Base-by-base conservation (phyloP, 164 flowering plant species). In the Vitis amurensis region DNA sequence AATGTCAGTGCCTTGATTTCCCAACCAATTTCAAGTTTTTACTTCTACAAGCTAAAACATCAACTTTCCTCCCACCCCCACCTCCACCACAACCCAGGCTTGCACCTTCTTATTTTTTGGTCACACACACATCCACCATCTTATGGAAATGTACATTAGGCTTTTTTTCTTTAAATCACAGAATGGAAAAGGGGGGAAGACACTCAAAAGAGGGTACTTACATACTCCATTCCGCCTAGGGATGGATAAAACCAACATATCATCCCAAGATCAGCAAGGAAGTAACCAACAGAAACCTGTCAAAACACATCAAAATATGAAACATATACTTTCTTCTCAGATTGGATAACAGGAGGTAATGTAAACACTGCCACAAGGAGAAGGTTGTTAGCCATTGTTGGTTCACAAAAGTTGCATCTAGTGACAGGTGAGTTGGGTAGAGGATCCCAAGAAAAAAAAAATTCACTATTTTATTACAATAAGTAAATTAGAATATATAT, bases 231-330 rank as follows among this genome's bases (percentile, higher is more conserved):
- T 75, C 98, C 99, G 70, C 99, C 99, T 47, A 92, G 69, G 64
- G 90, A 84, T 80, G 99, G 99, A 86, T 89, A 92, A 19, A 84
- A 67, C 99, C 99, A 92, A 68, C 83, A 64, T 53, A 94, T 91
- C 97, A 94, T 91, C 50, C 77, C 93, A 68, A 94, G 85, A 80
- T 94, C 99, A n/a, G 91, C 69, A 63, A 92, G 47, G 74, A 94
- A 94, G 81, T 94, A 94, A 15, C 99, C 99, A 73, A 85, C 87
- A 19, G 97, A 94, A 50, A 88, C 84, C 99, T 94, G 91, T 59
- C 77, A 82, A 74, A 64, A 64, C 27, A 62, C 6, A 15, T 62
- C 11, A 15, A 14, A 29, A n/a, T 53, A 53, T 53, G 56, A 53
- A 53, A 53, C 56, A 53, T 14, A 11, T 13, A 53, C 14, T 13